phyloP scores from a whole-genome alignment of 805 yeast genomes.

The Saturnispora kantuleensis region DNA sequence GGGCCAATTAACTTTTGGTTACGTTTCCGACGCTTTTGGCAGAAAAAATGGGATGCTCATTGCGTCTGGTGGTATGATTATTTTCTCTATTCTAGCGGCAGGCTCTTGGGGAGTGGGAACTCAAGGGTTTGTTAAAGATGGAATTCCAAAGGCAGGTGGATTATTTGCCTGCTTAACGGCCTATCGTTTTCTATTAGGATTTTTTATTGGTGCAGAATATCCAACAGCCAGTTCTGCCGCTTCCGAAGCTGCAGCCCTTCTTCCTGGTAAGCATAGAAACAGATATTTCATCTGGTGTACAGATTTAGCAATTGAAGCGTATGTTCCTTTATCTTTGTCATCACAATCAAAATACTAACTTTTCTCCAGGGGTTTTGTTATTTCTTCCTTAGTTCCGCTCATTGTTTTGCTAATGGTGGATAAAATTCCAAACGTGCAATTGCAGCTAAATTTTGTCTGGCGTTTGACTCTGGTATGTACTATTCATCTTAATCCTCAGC shows the following conservation, averaged over 20 bases:
- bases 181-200: constrained; percentile 78
- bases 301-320: constrained; percentile 68
- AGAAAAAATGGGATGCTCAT: constrained; percentile 77
- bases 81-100: constrained; percentile 70
- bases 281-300: constrained; percentile 87
- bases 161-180: constrained; percentile 76
- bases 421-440: constrained; percentile 22
- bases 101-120: constrained; percentile 77
- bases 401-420: constrained; percentile 78
- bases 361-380: constrained; percentile 53
- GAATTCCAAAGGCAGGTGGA: constrained; percentile 43
- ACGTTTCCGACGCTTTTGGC: constrained; percentile 66
- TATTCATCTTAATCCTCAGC: too few species aligned
- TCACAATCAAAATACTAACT: too few species aligned
- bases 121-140: constrained; percentile 28
- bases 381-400: constrained; percentile 76
- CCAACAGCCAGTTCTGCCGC: constrained; percentile 92
- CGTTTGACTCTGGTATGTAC: too few species aligned
- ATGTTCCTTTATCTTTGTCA: too few species aligned
- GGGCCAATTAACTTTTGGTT: constrained; percentile 78
- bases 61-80: constrained; percentile 64
- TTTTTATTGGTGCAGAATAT: constrained; percentile 91
- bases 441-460: too few species aligned
- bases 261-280: constrained; percentile 79
- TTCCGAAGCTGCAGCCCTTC: constrained; percentile 74